Percentiles rank a stretch among this genome's conserved stretches.
phyloP scores from a whole-genome alignment of 1,284 basidiomycete species.

The Inonotus obliquus region DNA sequence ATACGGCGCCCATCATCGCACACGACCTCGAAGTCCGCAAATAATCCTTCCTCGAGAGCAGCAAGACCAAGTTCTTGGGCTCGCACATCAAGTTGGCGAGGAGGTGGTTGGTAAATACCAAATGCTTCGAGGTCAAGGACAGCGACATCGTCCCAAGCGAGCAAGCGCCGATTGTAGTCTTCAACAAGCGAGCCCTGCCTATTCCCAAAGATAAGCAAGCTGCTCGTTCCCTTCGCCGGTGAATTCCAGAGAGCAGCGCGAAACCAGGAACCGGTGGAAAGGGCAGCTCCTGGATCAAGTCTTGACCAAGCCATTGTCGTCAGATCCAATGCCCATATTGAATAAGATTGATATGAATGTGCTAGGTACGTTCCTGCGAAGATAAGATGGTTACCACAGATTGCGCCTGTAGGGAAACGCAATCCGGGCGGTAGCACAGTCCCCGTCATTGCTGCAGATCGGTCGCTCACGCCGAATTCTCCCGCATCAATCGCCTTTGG shows the following conservation, averaged over 20 bases:
- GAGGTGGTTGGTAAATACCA: conserved; percentile 87
- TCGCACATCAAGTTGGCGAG: conserved; percentile 58
- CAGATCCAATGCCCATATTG: conserved; percentile 86
- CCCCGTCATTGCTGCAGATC: conserved; percentile 72
- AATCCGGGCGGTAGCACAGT: conserved; percentile 83
- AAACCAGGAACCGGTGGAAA: conserved; percentile 85
- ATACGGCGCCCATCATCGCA: conserved; percentile 87
- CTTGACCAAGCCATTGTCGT: conserved; percentile 78
- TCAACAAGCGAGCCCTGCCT: conserved; percentile 81
- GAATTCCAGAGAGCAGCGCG: conserved; percentile 76
- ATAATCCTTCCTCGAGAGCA: conserved; percentile 70
- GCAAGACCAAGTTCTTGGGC: conserved; percentile 77
- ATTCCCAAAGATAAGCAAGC: conserved; percentile 87
- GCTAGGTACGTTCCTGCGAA: conserved; percentile 89
- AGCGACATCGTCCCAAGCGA: conserved; percentile 89
- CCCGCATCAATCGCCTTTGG: conserved; percentile 57
- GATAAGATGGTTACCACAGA: conserved; percentile 83
- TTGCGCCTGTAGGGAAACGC: conserved; percentile 88
- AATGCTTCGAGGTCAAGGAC: conserved; percentile 90
- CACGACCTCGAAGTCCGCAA: conserved; percentile 86
- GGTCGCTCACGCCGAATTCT: conserved; percentile 69
- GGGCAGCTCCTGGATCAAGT: conserved; percentile 76
- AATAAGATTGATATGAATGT: conserved; percentile 85
- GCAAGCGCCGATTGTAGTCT: conserved; percentile 85
- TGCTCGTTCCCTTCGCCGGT: conserved; percentile 44